A percentile compares a stretch with the other conserved stretches of the same genome.
phyloP scores from a whole-genome alignment of 73 alveolate species.

The Paramecium tetraurelia region DNA sequence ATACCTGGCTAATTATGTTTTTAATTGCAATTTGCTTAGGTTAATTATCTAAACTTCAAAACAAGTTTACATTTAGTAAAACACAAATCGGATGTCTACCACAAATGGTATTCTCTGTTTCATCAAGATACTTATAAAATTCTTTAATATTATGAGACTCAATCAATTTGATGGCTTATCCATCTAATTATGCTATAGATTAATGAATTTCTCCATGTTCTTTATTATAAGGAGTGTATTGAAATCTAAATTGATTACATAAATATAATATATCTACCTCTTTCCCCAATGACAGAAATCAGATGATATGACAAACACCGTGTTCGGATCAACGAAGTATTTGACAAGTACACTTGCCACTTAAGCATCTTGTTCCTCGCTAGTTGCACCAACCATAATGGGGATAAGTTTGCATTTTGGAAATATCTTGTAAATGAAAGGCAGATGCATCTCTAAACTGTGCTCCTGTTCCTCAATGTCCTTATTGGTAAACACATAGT shows the following conservation, averaged over 20 bases:
- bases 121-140: slow-evolving; percentile 71
- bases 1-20: slow-evolving; percentile 74
- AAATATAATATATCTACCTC: slow-evolving; percentile 28
- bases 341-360: slow-evolving; percentile 79
- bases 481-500: slow-evolving; percentile 67
- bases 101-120: slow-evolving; percentile 85
- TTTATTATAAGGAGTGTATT: slow-evolving; percentile 75
- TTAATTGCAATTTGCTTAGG: slow-evolving; percentile 47
- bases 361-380: slow-evolving; percentile 67
- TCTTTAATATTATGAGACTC: slow-evolving; percentile 67
- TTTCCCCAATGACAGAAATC: slow-evolving; percentile 99
- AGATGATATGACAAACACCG: slow-evolving; percentile 84
- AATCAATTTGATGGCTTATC: slow-evolving; percentile 75
- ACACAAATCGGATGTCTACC: slow-evolving; percentile 92
- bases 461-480: slow-evolving; percentile 93
- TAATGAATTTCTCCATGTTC: slow-evolving; percentile 75
- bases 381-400: slow-evolving; percentile 91
- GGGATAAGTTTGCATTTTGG: slow-evolving; percentile 83
- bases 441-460: slow-evolving; percentile 94
- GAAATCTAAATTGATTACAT: slow-evolving; percentile 38
- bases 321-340: slow-evolving; percentile 79
- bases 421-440: slow-evolving; percentile 86
- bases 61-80: slow-evolving; percentile 55
- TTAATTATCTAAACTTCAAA: slow-evolving; percentile 20
- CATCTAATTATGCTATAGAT: slow-evolving; percentile 78